These are phyloP conservation scores for Phylloporus sp. DNA, from an alignment of 768 basidiomycete species.

Conservation along the genomic window DNA sequence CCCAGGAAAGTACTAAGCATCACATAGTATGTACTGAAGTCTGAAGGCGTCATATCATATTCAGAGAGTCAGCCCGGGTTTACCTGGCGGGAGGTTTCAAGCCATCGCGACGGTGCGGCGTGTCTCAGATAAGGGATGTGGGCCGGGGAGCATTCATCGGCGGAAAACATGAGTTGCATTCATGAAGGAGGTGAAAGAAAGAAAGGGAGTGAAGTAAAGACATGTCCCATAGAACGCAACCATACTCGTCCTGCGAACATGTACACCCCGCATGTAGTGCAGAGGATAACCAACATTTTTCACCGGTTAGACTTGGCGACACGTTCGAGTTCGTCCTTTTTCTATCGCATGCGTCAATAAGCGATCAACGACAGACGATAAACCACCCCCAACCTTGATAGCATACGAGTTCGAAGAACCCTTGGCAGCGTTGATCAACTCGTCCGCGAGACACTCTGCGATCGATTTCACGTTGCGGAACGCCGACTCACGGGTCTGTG, in stretches of 20 bases:
- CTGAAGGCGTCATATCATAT: no score
- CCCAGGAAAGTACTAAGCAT: no score
- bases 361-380: not conserved
- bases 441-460: conserved; percentile 97
- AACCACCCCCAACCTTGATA: conserved; percentile 69
- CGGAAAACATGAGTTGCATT: conserved; percentile 24
- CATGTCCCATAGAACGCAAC: conserved; percentile 22
- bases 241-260: conserved; percentile 17
- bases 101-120: no score
- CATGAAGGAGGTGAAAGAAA: conserved; percentile 18
- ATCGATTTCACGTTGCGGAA: conserved; percentile 99
- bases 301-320: conserved; percentile 99
- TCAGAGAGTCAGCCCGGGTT: no score
- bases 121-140: conserved; percentile 6
- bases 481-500: conserved; percentile 94
- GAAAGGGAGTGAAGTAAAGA: conserved; percentile 5
- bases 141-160: no score
- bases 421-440: conserved; percentile 99
- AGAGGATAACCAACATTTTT: conserved; percentile 32
- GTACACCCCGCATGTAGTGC: not conserved
- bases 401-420: conserved; percentile 99
- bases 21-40: no score
- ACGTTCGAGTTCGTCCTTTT: conserved; percentile 99
- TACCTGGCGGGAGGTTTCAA: no score
- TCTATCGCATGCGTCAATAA: conserved; percentile 41